These are phyloP conservation scores for Selaginella tamariscina DNA, from an alignment of 75 land plant genomes.

Conservation along the genomic window DNA sequence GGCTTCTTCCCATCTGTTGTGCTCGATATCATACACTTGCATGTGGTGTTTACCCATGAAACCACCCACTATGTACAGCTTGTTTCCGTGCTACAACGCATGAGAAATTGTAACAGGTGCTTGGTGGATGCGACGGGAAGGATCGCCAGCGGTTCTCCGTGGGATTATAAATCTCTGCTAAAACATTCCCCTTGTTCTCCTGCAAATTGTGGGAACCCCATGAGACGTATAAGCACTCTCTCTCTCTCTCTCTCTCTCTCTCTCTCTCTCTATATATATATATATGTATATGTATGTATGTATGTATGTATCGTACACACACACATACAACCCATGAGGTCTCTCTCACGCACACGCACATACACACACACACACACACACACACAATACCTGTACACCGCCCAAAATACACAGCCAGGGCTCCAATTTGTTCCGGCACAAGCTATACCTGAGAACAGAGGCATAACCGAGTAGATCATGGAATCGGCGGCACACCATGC, in stretches of 20 bases:
- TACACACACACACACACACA: neutral
- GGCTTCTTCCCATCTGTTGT: conserved; percentile 13
- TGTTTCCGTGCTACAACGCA: neutral
- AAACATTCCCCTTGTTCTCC: conserved; percentile 15
- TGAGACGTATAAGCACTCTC: neutral
- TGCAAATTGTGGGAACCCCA: neutral
- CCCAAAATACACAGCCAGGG: conserved; percentile 17
- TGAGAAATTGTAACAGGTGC: conserved; percentile 9
- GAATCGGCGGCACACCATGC: conserved; percentile 17
- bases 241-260: no score
- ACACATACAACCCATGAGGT: neutral
- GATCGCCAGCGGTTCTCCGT: conserved; percentile 2
- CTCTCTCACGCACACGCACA: neutral
- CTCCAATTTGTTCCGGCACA: neutral
- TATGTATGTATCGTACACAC: neutral
- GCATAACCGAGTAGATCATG: neutral
- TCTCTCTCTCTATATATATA: no score
- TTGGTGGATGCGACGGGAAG: conserved; percentile 11
- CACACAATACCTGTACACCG: conserved; percentile 9
- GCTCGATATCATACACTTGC: conserved; percentile 6
- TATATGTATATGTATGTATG: neutral
- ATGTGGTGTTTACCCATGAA: conserved; percentile 14
- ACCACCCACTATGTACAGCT: conserved; percentile 13
- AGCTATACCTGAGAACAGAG: neutral
- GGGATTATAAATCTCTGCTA: conserved; percentile 16